Percentiles rank a stretch among this genome's conserved stretches.
These are phyloP conservation scores for Oryza longistaminata DNA, from an alignment of 176 grass and related monocot genomes.

Conservation along the genomic window DNA sequence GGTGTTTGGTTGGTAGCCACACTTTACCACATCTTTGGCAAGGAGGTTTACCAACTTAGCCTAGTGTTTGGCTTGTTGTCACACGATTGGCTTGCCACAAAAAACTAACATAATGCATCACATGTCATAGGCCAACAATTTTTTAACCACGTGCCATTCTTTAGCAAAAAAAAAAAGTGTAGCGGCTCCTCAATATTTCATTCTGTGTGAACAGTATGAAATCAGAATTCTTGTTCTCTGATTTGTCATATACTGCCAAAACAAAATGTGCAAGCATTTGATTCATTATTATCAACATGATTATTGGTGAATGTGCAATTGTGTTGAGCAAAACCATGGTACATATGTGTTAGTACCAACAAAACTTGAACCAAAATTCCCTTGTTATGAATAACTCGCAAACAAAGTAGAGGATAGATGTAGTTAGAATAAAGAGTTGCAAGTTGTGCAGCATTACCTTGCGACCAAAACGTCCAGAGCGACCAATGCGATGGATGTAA, in stretches of 20 bases:
- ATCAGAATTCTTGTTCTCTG: not conserved
- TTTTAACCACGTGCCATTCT: too few relatives aligned
- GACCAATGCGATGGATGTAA: slow-evolving; percentile 95
- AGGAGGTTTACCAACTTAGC: not conserved
- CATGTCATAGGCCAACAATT: too few relatives aligned
- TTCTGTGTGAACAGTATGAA: not conserved
- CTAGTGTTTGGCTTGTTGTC: too few relatives aligned
- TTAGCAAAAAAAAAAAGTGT: too few relatives aligned
- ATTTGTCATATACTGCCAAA: not conserved
- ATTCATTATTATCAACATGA: not conserved
- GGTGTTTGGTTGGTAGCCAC: not conserved
- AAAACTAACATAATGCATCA: too few relatives aligned
- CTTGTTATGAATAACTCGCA: not conserved
- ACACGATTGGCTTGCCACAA: too few relatives aligned
- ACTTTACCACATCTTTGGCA: not conserved
- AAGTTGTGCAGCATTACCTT: slow-evolving; percentile 58
- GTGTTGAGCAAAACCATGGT: not conserved
- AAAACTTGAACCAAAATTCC: not conserved
- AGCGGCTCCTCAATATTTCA: not conserved
- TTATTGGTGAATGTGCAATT: not conserved
- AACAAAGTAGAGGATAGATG: not conserved
- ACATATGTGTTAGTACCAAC: not conserved
- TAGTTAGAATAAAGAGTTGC: not conserved
- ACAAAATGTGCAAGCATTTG: not conserved
- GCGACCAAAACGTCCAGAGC: slow-evolving; percentile 60